Base-by-base conservation (phyloP, 139 green algal genomes). In the Marvania coccoides region DNA sequence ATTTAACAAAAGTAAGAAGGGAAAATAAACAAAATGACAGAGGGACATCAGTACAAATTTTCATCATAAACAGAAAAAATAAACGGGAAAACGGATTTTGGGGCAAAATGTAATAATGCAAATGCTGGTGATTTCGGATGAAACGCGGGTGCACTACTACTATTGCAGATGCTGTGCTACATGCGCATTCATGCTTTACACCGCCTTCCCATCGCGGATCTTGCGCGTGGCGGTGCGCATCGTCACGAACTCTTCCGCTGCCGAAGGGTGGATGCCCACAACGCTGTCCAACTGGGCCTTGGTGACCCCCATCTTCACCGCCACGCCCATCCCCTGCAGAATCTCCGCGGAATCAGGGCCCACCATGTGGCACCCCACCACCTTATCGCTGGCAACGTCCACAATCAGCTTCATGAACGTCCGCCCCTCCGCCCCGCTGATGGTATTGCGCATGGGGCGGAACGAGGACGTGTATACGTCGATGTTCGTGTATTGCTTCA, bases 191-290 rank as follows among this genome's bases (percentile, higher is more conserved):
- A n/a, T n/a, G n/a, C n/a, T n/a, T n/a, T n/a, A n/a, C n/a, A 28
- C 9, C 35, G 40, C 35, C 30, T 67, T 39, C 8, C 55, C 56
- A 29, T 51, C 56, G 36, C 75, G 59, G 7, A 40, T 48, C 28
- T 73, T 35, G 29, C 66, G 70, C 15, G 65, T 61, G 8, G 47
- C 29, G 3, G 67, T 76, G 15, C 88, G 71, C 91, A 97, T 97
- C 3, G 90, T 97, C 3, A 97, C 91, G 78, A 97, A 88, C 83
- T 99, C 94, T 76, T 99, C 94, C 6, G 94, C 94, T 4, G 88
- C 67, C 2, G 85, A 90, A 28, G 94, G 94, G 77, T 97, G 91
- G 70, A 99, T 96, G 24, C 94, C 94, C 15, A 99, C 81, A 9
- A 85, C 88, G 45, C 55, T 67, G 79, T 99, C 94, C 38, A 99